Conservation (phyloP, 2,329 filamentous ascomycete species). For the Endothia cerciana region DNA sequence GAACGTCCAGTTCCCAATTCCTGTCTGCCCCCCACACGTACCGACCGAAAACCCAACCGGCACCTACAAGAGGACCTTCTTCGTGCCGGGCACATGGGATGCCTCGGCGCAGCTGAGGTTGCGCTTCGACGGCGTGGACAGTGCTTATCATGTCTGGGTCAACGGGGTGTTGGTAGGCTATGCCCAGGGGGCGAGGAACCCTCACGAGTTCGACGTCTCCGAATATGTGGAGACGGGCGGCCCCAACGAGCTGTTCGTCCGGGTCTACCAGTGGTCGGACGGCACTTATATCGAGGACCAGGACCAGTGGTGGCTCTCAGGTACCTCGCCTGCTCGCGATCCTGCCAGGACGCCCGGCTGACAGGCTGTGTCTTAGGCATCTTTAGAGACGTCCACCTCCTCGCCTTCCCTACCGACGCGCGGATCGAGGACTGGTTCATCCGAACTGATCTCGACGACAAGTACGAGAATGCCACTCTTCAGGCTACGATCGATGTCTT, state of each 20-base stretch:
- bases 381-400: constrained; percentile 67
- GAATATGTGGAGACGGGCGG: constrained; percentile 44
- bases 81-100: constrained; percentile 53
- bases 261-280: constrained; percentile 73
- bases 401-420: constrained; percentile 55
- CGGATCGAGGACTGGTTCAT: constrained; percentile 63
- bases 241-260: constrained; percentile 61
- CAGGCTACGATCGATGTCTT: constrained; percentile 51
- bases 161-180: constrained; percentile 69
- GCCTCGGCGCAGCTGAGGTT: constrained; percentile 57
- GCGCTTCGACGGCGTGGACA: constrained; percentile 73
- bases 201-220: constrained; percentile 71
- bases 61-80: constrained; percentile 61
- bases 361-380: constrained; percentile 48
- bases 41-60: constrained; percentile 68
- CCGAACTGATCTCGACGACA: constrained; percentile 54
- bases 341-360: neutral
- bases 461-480: constrained; percentile 56
- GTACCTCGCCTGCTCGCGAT: constrained; percentile 35
- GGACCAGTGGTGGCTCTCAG: constrained; percentile 71
- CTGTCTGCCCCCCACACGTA: constrained; percentile 65
- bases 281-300: constrained; percentile 72
- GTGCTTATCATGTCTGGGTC: constrained; percentile 70
- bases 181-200: constrained; percentile 69
- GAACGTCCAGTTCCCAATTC: constrained; percentile 69